A percentile compares a stretch with the other conserved stretches of the same genome.
phyloP scores from a whole-genome alignment of 495 filamentous ascomycete species.

The Extremus antarcticus region DNA sequence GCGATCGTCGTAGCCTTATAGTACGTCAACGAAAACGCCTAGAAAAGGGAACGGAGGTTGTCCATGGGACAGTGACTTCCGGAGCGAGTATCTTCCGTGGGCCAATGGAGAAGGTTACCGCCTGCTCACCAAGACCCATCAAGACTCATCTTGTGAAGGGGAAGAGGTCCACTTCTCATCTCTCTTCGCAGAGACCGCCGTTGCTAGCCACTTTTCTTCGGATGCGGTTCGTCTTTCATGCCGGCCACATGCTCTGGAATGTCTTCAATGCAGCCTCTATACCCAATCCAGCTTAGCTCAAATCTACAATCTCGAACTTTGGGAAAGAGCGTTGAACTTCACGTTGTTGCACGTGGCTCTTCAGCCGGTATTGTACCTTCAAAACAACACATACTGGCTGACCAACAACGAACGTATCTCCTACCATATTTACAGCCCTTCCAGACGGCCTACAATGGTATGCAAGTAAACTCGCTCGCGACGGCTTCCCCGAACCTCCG shows the following conservation, averaged over 20 bases:
- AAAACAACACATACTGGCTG: no score
- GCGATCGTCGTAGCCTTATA: background rate
- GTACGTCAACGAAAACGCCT: background rate
- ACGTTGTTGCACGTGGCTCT: no score
- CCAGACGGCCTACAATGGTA: no score
- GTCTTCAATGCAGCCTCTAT: no score
- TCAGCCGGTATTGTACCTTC: no score
- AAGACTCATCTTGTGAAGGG: background rate
- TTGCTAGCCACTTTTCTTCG: background rate
- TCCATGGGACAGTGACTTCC: background rate
- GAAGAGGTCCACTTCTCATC: background rate
- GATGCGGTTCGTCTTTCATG: background rate
- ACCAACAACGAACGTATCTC: no score
- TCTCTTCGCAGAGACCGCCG: background rate
- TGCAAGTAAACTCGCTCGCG: no score
- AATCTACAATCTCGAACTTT: no score
- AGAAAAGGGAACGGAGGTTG: background rate
- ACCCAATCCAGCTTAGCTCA: background rate
- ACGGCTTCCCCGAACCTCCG: no score
- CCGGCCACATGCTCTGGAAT: background rate
- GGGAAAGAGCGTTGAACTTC: no score
- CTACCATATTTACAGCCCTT: no score
- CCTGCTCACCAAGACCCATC: background rate
- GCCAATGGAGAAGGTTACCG: background rate
- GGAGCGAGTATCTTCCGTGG: background rate